A percentile compares a stretch with the other conserved stretches of the same genome.
Evolutionary conservation across 2,329 filamentous ascomycete species (phyloP).

Genomic region (Chaetomium sp.): DNA sequence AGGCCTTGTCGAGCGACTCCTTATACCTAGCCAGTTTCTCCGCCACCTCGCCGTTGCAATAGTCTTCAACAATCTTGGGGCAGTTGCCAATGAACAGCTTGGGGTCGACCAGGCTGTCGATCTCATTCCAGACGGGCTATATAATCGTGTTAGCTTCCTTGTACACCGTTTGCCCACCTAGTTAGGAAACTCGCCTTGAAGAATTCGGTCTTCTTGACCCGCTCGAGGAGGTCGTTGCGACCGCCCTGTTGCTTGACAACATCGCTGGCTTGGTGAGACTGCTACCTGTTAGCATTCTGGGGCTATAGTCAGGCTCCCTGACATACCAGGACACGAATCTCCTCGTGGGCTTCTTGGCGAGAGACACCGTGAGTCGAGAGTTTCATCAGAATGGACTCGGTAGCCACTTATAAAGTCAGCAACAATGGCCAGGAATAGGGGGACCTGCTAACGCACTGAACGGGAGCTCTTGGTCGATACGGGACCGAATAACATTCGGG

Average conservation of each 20-base stretch:
- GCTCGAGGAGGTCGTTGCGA: constrained; percentile 77
- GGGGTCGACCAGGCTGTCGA: constrained; percentile 68
- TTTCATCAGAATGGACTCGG: constrained; percentile 73
- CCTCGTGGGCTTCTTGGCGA: constrained; percentile 81
- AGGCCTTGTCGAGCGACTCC: constrained; percentile 27
- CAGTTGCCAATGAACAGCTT: constrained; percentile 46
- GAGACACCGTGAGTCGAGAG: constrained; percentile 70
- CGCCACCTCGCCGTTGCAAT: constrained; percentile 34
- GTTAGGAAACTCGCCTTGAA: constrained; percentile 51
- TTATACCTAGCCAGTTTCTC: constrained; percentile 32
- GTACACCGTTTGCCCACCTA: no score
- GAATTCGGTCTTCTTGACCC: constrained; percentile 72
- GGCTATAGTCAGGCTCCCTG: not conserved
- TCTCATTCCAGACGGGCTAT: constrained; percentile 63
- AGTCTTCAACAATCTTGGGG: constrained; percentile 35
- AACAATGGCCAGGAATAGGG: not conserved
- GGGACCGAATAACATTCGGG: constrained; percentile 68
- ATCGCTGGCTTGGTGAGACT: constrained; percentile 42
- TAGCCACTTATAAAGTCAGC: constrained; percentile 27
- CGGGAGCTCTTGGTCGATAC: constrained; percentile 74
- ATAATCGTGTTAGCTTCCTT: not conserved
- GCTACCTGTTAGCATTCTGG: not conserved
- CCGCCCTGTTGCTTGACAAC: constrained; percentile 65
- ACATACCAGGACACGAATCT: constrained; percentile 71
- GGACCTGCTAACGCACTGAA: constrained; percentile 55